Conservation (phyloP, 2,329 filamentous ascomycete species). For the Beauveria varroae region DNA sequence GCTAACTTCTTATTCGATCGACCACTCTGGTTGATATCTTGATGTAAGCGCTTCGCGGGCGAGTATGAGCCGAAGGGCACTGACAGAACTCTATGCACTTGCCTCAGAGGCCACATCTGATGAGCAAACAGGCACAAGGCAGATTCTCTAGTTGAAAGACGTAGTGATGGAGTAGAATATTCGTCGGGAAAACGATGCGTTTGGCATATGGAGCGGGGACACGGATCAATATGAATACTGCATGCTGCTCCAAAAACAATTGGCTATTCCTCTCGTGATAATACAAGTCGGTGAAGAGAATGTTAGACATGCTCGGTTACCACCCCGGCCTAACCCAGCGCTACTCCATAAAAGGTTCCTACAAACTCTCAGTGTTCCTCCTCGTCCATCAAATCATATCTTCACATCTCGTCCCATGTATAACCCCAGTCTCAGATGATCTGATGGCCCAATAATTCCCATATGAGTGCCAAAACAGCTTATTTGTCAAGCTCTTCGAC, state of each 20-base stretch:
- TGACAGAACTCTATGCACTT: background rate
- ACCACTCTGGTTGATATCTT: background rate
- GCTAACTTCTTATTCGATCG: no score
- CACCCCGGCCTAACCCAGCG: background rate
- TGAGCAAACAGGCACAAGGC: background rate
- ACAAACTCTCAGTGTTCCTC: background rate
- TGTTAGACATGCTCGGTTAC: background rate
- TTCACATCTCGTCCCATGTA: background rate
- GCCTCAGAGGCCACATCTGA: no score
- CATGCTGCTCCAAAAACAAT: background rate
- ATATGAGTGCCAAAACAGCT: background rate
- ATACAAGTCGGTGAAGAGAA: background rate
- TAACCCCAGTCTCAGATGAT: background rate
- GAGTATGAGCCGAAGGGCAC: background rate
- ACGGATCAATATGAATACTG: background rate
- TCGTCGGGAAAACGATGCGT: no score
- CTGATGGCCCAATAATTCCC: background rate
- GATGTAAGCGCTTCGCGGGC: background rate
- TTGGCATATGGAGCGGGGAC: background rate
- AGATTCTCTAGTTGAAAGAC: background rate
- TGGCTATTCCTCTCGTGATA: background rate
- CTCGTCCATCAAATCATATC: background rate
- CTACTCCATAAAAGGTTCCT: background rate
- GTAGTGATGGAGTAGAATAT: background rate
- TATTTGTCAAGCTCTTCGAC: conserved; percentile 38